Conservation (phyloP, 345 rosid genomes). For the Moricandia arvensis region DNA sequence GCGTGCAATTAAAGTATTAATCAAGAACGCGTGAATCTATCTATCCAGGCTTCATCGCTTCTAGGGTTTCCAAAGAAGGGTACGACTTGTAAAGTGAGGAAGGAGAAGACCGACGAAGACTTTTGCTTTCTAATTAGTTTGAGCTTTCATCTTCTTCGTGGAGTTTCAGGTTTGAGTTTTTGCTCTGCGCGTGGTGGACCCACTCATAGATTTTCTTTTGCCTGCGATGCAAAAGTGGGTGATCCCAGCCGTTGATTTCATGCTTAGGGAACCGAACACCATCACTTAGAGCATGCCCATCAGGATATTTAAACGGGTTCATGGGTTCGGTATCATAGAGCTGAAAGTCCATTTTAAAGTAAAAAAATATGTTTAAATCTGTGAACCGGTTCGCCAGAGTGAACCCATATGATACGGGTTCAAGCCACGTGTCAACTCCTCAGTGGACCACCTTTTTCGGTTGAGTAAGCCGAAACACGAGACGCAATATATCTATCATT, state of each 20-base stretch:
- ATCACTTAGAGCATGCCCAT: no score
- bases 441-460: no score
- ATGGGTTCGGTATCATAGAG: no score
- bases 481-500: no score
- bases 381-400: no score
- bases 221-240: background rate
- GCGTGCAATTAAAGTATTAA: background rate
- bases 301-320: no score
- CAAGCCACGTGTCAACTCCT: no score
- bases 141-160: slow-evolving; percentile 1
- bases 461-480: no score
- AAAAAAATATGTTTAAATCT: no score
- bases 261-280: background rate
- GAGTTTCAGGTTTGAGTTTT: slow-evolving; percentile 10
- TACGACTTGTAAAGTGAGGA: no score
- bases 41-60: slow-evolving; percentile 12
- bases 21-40: background rate
- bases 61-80: background rate
- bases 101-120: background rate
- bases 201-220: background rate
- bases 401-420: no score
- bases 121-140: slow-evolving; percentile 1
- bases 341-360: no score
- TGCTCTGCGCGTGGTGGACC: slow-evolving; percentile 24
- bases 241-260: slow-evolving; percentile 8